These are phyloP conservation scores for Fusarium neocosmosporiellum DNA, from an alignment of 2,329 filamentous ascomycete genomes.

Conservation along the genomic window DNA sequence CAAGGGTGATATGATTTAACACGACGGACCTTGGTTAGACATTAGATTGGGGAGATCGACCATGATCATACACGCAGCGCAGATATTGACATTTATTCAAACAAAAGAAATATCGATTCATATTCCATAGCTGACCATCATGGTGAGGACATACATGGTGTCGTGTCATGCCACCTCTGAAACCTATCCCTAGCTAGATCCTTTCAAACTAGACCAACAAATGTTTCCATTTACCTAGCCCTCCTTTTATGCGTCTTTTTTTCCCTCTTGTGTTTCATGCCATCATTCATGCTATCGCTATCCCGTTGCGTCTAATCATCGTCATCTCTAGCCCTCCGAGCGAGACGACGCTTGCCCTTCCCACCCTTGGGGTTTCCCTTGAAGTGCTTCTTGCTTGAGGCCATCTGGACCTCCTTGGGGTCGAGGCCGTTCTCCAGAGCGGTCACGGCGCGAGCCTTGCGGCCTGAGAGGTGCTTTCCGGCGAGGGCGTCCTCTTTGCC, in stretches of 20 bases:
- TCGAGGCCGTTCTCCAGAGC: conserved; percentile 89
- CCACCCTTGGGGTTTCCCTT: conserved; percentile 76
- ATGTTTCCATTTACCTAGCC: conserved; percentile 59
- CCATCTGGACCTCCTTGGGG: conserved; percentile 76
- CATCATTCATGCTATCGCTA: conserved; percentile 34
- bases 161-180: conserved; percentile 30
- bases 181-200: conserved; percentile 31
- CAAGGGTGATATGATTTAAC: background rate
- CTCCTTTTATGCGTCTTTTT: conserved; percentile 66
- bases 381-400: conserved; percentile 90
- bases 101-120: conserved; percentile 35
- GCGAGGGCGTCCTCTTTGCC: conserved; percentile 60
- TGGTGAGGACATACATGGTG: conserved; percentile 20
- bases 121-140: conserved; percentile 30
- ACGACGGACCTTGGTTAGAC: background rate
- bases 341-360: conserved; percentile 60
- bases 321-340: conserved; percentile 29
- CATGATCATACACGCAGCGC: background rate
- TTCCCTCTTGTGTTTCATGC: conserved; percentile 45
- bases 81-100: background rate
- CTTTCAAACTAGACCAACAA: conserved; percentile 29
- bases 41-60: background rate
- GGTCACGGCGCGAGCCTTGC: conserved; percentile 83
- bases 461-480: conserved; percentile 78
- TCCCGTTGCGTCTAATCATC: conserved; percentile 30